Base-by-base conservation (phyloP, 2,329 filamentous ascomycete genomes). In the Monilinia polystroma region DNA sequence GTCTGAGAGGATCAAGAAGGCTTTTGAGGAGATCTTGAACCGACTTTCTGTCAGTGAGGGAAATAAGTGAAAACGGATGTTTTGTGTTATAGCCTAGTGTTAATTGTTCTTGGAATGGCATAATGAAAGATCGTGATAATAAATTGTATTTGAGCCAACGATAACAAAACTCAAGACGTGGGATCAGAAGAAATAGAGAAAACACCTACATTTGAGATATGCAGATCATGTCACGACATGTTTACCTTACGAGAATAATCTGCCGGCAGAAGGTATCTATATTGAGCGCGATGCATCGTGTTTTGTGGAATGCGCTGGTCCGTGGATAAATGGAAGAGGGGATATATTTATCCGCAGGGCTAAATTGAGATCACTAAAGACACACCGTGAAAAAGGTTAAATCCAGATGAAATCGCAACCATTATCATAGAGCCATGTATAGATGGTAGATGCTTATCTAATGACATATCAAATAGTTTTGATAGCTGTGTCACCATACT, bases 1-100 rank as follows among this genome's bases (percentile, higher is more conserved):
- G 84, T 68, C 87, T 81, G 6, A 93, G 81, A 11, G 90, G 90
- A 72, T 91, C 87, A 35, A 93, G 84, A 12, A 93, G 80, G 3
- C 86, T 83, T 49, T 79, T 78, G 18, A 89, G 82, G 14, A 88
- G 85, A 59, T 84, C 78, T 72, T 89, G 86, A n/a, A 89, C 83
- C 2, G 83, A 85, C 35, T 79, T 75, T 29, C 83, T 81, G 74
- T 84, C 80, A 41, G 78, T 77, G 57, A 87, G 79, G 32, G 80
- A 73, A 59, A 86, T 79, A 67, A 79, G 76, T 49, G 83, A 80
- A 76, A 87, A 87, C 26, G 85, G 84, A 71, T 87, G 85, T n/a
- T 77, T 73, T 68, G 77, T 79, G 69, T 80, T 72, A 73, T 86
- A 86, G 70, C 84, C 84, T 7, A 87, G 78, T 38, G 71, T 68